phyloP scores from a whole-genome alignment of 257 asterid species.

The Verbascum thapsus region DNA sequence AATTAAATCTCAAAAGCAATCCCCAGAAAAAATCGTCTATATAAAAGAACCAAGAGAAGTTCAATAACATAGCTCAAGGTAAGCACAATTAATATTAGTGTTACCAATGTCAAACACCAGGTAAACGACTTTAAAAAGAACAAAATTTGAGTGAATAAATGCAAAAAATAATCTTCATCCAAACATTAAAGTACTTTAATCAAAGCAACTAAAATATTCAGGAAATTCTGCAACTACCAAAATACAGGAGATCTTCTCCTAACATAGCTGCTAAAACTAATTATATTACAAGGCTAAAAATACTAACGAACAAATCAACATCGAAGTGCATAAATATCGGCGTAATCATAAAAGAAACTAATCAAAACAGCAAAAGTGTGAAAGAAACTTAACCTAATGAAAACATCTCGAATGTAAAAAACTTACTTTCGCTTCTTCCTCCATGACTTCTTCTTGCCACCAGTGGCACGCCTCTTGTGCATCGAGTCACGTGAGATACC shows the following conservation, averaged over 20 bases:
- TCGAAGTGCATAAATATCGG: background rate
- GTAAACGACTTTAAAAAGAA: too few relatives aligned
- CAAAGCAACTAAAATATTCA: background rate
- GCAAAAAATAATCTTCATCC: background rate
- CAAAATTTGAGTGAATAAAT: too few relatives aligned
- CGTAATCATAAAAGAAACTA: background rate
- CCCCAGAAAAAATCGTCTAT: too few relatives aligned
- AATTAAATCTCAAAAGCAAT: too few relatives aligned
- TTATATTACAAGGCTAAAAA: background rate
- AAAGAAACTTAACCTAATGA: background rate
- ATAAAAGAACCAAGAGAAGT: too few relatives aligned
- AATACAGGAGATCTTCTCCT: background rate
- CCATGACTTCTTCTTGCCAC: slow-evolving; percentile 63
- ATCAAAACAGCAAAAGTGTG: too few relatives aligned
- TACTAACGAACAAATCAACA: background rate
- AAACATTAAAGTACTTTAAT: background rate
- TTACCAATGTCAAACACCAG: too few relatives aligned
- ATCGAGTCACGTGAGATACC: slow-evolving; percentile 60
- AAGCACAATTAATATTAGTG: too few relatives aligned
- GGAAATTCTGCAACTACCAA: background rate
- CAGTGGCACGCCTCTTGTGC: slow-evolving; percentile 70
- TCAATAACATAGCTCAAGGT: too few relatives aligned
- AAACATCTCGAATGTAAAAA: background rate
- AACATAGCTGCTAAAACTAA: background rate
- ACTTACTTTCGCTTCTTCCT: slow-evolving; percentile 64